These are phyloP conservation scores for Aspergillus pseudoviridinutans DNA, from an alignment of 2,329 filamentous ascomycete genomes.

Conservation along the genomic window DNA sequence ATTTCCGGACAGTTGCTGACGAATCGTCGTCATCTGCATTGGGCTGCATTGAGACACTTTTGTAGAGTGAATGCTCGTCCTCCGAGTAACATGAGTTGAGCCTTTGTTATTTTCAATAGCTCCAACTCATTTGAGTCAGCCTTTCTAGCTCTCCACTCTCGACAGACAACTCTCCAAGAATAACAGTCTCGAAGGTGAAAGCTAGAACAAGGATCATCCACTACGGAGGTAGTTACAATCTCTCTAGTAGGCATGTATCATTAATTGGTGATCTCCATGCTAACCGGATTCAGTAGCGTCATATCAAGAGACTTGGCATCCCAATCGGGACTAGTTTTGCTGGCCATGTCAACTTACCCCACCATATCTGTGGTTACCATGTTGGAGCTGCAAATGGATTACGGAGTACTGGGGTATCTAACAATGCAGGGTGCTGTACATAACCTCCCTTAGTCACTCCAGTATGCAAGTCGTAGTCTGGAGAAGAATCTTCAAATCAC, in stretches of 20 bases:
- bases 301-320: background rate
- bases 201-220: background rate
- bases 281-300: background rate
- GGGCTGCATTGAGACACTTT: too few species aligned
- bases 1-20: too few species aligned
- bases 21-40: too few species aligned
- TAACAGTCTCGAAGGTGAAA: background rate
- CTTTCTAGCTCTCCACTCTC: too few species aligned
- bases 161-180: background rate
- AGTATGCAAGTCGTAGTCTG: too few species aligned
- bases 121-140: background rate
- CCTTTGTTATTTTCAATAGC: background rate
- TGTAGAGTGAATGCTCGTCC: too few species aligned
- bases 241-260: too few species aligned
- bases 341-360: background rate
- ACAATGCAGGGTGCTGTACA: background rate
- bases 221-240: background rate
- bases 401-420: background rate
- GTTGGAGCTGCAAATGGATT: background rate
- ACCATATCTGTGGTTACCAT: background rate
- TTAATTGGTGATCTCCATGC: background rate
- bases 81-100: too few species aligned
- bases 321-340: background rate
- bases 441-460: too few species aligned
- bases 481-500: too few species aligned